Evolutionary conservation across 1,284 basidiomycete species (phyloP).

Genomic region (Malassezia arunalokei): DNA sequence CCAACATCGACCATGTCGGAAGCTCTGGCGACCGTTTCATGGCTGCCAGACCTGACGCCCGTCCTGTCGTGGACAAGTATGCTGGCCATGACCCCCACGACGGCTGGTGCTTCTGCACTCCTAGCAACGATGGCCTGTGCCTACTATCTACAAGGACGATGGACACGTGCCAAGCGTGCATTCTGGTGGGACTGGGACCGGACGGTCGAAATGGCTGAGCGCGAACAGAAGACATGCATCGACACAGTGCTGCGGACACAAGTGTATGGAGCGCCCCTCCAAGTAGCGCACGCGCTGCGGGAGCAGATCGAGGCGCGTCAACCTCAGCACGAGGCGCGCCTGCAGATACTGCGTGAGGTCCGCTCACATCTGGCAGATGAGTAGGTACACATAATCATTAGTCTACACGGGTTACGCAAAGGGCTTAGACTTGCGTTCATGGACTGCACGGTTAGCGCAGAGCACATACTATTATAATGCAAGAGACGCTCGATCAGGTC

Average conservation of each 20-base stretch:
- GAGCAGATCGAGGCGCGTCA: neutral
- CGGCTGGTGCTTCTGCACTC: conserved; percentile 31
- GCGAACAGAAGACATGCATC: conserved; percentile 22
- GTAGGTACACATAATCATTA: neutral
- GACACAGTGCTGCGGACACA: conserved; percentile 7
- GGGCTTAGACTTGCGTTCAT: conserved; percentile 17
- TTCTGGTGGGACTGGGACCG: conserved; percentile 45
- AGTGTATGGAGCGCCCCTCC: conserved; percentile 13
- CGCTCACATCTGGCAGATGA: neutral
- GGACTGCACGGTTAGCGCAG: conserved; percentile 4
- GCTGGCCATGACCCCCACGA: conserved; percentile 30
- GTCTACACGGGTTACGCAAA: conserved; percentile 4
- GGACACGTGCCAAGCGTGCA: conserved; percentile 31
- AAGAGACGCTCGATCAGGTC: conserved; percentile 91
- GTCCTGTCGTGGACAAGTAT: neutral
- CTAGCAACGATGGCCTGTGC: conserved; percentile 33
- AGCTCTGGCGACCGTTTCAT: conserved; percentile 11
- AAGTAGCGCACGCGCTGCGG: conserved; percentile 2
- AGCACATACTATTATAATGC: conserved; percentile 78
- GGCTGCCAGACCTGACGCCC: neutral
- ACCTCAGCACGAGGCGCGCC: neutral
- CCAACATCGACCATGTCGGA: conserved; percentile 18
- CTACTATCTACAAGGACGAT: conserved; percentile 44
- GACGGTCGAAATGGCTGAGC: conserved; percentile 24
- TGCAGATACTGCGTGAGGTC: neutral